A percentile compares a stretch with the other conserved stretches of the same genome.
Conservation (phyloP, 345 rosid genomes). For the Melastoma malabathricum region DNA sequence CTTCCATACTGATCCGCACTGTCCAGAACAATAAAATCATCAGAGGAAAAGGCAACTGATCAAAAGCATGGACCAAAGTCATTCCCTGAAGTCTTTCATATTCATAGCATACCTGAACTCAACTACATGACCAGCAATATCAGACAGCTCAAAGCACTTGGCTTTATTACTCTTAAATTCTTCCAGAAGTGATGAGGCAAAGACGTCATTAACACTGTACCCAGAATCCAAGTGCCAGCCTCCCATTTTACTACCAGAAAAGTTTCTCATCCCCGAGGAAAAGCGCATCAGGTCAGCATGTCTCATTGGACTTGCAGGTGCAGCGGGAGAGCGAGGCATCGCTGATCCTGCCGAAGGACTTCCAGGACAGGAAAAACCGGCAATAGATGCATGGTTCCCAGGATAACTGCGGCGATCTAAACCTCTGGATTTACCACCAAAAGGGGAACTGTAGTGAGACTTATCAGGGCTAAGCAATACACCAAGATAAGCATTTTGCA, state of each 20-base stretch:
- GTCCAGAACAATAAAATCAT: constrained; percentile 15
- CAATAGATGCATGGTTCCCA: too few species aligned
- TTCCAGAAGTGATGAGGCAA: constrained; percentile 45
- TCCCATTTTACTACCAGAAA: constrained; percentile 37
- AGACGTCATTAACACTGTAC: constrained; percentile 35
- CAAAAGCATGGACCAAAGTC: too few species aligned
- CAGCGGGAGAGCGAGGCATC: too few species aligned
- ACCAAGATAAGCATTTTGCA: constrained; percentile 55
- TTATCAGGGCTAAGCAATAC: constrained; percentile 39
- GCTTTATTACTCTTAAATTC: constrained; percentile 80
- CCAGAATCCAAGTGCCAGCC: constrained; percentile 49
- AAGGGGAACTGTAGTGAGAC: constrained; percentile 25
- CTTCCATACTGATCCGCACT: constrained; percentile 93
- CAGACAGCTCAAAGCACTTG: constrained; percentile 60
- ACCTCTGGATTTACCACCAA: constrained; percentile 35
- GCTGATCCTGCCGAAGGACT: too few species aligned
- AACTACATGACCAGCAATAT: constrained; percentile 60
- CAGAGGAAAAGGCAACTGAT: constrained; percentile 4
- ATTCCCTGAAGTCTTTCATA: too few species aligned
- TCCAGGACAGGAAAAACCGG: too few species aligned
- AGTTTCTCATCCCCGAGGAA: constrained; percentile 42
- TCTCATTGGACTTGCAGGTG: too few species aligned
- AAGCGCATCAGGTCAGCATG: constrained; percentile 7
- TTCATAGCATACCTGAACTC: constrained; percentile 58
- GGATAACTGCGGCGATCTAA: constrained; percentile 7